phyloP scores from a whole-genome alignment of 192 early-diverging fungal species.

The Physocladia obscura region DNA sequence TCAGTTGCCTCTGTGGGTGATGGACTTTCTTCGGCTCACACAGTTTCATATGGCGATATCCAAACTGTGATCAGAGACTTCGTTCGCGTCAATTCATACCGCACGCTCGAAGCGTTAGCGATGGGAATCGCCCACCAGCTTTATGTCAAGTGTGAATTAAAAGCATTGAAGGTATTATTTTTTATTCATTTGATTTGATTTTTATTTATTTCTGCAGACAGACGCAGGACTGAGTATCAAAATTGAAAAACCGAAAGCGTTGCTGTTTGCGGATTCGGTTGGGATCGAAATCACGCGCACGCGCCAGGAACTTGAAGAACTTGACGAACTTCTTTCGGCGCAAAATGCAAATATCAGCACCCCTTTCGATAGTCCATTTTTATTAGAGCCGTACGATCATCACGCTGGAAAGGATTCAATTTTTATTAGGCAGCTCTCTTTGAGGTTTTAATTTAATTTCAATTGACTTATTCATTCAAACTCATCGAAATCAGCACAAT shows the following conservation, averaged over 20 bases:
- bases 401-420: slow-evolving; percentile 67
- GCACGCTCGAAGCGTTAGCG: slow-evolving; percentile 91
- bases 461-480: neutral
- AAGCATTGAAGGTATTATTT: slow-evolving; percentile 20
- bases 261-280: slow-evolving; percentile 86
- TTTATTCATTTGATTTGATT: neutral
- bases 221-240: slow-evolving; percentile 62
- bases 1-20: slow-evolving; percentile 75
- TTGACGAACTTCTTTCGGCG: slow-evolving; percentile 10
- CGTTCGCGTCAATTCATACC: slow-evolving; percentile 69
- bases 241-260: slow-evolving; percentile 81
- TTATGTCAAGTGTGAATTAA: slow-evolving; percentile 77
- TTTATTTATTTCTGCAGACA: neutral
- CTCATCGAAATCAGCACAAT: slow-evolving; percentile 70
- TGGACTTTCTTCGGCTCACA: slow-evolving; percentile 61
- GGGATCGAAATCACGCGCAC: slow-evolving; percentile 86
- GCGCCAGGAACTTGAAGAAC: slow-evolving; percentile 51
- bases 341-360: neutral
- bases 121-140: slow-evolving; percentile 75
- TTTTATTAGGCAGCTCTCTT: slow-evolving; percentile 76
- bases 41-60: slow-evolving; percentile 81
- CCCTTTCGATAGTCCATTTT: neutral
- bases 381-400: slow-evolving; percentile 28
- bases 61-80: slow-evolving; percentile 74
- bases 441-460: slow-evolving; percentile 5